phyloP scores from a whole-genome alignment of 768 basidiomycete genomes.

The Cystobasidium onofrii region DNA sequence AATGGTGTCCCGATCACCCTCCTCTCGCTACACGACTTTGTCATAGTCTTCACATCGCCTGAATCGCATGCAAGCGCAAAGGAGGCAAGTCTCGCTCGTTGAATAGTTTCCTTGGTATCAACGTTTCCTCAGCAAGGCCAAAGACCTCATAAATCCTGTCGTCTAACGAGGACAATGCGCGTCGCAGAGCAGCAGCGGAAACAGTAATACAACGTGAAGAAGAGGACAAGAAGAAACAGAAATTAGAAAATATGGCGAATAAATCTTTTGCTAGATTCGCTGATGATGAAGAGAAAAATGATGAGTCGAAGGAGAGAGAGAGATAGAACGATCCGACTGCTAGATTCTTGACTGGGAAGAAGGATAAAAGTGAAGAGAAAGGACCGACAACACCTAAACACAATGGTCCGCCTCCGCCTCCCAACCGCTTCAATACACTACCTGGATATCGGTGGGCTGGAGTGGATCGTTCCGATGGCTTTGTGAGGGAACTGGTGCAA shows the following conservation, averaged over 20 bases:
- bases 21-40: background rate
- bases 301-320: conserved; percentile 67
- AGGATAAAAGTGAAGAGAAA: conserved; percentile 61
- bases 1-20: background rate
- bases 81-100: background rate
- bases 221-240: conserved; percentile 56
- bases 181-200: conserved; percentile 42
- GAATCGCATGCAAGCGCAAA: background rate
- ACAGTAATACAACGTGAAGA: conserved; percentile 73
- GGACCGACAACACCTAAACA: conserved; percentile 78
- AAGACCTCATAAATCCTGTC: too few relatives aligned
- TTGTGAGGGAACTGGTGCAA: conserved; percentile 43
- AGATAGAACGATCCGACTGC: conserved; percentile 98
- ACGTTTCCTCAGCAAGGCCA: too few relatives aligned
- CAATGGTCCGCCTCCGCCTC: conserved; percentile 74
- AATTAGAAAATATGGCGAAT: conserved; percentile 61
- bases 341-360: conserved; percentile 65
- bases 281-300: conserved; percentile 78
- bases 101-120: too few relatives aligned
- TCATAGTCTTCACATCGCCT: conserved; percentile 1
- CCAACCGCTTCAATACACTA: conserved; percentile 88
- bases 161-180: conserved; percentile 48
- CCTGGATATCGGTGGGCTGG: conserved; percentile 98
- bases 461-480: conserved; percentile 78
- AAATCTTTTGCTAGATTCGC: conserved; percentile 66